Evolutionary conservation across 2,329 filamentous ascomycete genomes (phyloP), one percentile per base, ranked within the genome.

Genomic region (Colletotrichum lini): DNA sequence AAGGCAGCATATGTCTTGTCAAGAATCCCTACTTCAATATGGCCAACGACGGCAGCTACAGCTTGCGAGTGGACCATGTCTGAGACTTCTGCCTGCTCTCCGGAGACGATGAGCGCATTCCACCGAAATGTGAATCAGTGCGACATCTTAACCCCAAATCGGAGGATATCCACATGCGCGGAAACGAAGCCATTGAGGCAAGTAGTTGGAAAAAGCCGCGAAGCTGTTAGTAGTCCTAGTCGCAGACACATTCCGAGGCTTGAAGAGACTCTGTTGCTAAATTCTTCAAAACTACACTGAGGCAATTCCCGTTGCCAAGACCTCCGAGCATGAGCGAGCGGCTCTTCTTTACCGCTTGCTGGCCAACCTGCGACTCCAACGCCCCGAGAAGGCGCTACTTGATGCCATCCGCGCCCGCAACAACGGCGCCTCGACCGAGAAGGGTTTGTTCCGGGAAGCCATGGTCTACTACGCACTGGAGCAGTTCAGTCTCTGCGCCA

Each of bases 11-110:
- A 0, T 79, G 83, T 13, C 74, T 89, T 38, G 63, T 90, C 38
- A 90, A 89, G 72, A 87, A 90, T 67, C 87, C 87, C 0, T 90
- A 84, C 73, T 82, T 89, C 73, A 87, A 85, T 72, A 40, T 75
- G 0, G 79, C 79, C 30, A 76, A 75, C 0, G 76, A 83, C 38
- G 83, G 83, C 2, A 58, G 77, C 0, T 86, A 85, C 75, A 80
- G 78, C 0, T 44, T 90, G 30, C 81, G 86, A 7, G 84, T 89
- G 8, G 88, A 90, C 67, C 88, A 90, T 74, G 74, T 85, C 18
- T 84, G 82, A 18, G 87, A 90, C 67, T 73, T 89, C 21, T 70
- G 83, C 3, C 80, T 79, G 69, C 68, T 88, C 2, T 63, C 78
- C 0, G 61, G 73, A 0, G 56, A 74, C 21, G 82, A 88, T 50